phyloP scores from a whole-genome alignment of 148 eudicot species.

The Persicaria maculosa region DNA sequence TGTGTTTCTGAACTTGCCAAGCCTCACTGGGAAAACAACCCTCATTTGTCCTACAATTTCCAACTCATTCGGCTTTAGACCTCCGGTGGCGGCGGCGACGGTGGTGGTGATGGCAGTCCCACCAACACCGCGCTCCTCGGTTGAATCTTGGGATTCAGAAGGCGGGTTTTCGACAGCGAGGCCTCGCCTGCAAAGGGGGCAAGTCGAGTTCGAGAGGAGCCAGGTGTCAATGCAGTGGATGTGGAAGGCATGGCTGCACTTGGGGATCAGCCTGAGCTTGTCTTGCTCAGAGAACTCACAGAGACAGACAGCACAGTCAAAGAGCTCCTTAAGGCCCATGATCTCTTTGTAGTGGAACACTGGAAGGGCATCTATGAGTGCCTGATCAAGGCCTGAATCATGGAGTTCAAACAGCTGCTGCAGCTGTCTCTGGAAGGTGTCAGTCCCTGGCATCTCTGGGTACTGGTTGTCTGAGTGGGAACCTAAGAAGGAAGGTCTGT shows the following conservation, averaged over 20 bases:
- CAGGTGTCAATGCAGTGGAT: conserved; percentile 54
- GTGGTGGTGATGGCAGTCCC: conserved; percentile 13
- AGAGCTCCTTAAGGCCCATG: conserved; percentile 36
- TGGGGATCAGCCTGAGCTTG: conserved; percentile 47
- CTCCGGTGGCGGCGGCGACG: conserved; percentile 21
- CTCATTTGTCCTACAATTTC: conserved; percentile 26
- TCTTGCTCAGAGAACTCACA: conserved; percentile 45
- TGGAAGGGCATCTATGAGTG: conserved; percentile 54
- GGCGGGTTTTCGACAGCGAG: conserved; percentile 40
- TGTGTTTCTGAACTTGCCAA: conserved; percentile 49
- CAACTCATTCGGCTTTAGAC: conserved; percentile 14
- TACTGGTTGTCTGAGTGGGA: neutral
- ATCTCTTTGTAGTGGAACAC: conserved; percentile 49
- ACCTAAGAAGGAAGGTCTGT: neutral
- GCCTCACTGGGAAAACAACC: conserved; percentile 40
- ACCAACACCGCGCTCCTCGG: conserved; percentile 22
- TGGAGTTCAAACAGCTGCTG: conserved; percentile 35
- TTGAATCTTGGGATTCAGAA: conserved; percentile 34
- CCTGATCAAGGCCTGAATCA: conserved; percentile 58
- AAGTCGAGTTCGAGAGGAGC: conserved; percentile 50
- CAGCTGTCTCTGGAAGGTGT: conserved; percentile 33
- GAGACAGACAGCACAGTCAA: conserved; percentile 62
- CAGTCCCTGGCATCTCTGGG: conserved; percentile 18
- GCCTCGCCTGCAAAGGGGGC: conserved; percentile 49
- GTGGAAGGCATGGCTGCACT: conserved; percentile 59